A percentile compares a stretch with the other conserved stretches of the same genome.
Evolutionary conservation across 139 green algal species (phyloP).

Genomic region (Chlorella sp.): DNA sequence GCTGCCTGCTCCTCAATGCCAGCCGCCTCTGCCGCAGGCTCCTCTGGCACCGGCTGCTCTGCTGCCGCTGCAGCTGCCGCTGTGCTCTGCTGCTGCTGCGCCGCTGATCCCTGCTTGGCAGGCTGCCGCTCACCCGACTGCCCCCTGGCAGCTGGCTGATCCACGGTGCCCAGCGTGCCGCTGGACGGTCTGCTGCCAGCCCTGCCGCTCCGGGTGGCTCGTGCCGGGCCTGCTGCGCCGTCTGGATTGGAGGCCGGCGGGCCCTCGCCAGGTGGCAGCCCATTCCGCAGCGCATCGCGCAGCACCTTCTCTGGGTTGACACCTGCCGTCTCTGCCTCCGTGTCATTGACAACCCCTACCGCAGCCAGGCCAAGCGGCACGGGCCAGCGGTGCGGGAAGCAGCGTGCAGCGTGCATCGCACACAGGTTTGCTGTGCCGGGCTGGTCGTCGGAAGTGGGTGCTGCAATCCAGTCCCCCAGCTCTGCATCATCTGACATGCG

Average conservation of each 20-base stretch:
- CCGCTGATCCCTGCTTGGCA: too few species aligned
- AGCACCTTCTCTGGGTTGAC: background rate
- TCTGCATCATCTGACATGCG: too few species aligned
- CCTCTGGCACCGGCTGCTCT: background rate
- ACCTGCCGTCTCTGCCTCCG: background rate
- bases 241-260: too few species aligned
- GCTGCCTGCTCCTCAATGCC: background rate
- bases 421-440: background rate
- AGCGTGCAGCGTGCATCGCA: conserved; percentile 1
- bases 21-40: background rate
- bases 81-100: background rate
- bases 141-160: too few species aligned
- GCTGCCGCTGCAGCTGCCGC: background rate
- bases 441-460: background rate
- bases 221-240: too few species aligned
- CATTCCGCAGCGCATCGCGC: background rate
- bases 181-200: too few species aligned
- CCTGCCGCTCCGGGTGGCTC: too few species aligned
- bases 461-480: too few species aligned
- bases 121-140: too few species aligned
- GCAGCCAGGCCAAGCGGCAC: background rate
- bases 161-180: too few species aligned
- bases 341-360: background rate
- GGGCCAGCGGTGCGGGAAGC: conserved; percentile 4
- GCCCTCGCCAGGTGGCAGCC: background rate